These are phyloP conservation scores for Barnettozyma hawaiiensis DNA, from an alignment of 1,139 yeast genomes.

Conservation along the genomic window DNA sequence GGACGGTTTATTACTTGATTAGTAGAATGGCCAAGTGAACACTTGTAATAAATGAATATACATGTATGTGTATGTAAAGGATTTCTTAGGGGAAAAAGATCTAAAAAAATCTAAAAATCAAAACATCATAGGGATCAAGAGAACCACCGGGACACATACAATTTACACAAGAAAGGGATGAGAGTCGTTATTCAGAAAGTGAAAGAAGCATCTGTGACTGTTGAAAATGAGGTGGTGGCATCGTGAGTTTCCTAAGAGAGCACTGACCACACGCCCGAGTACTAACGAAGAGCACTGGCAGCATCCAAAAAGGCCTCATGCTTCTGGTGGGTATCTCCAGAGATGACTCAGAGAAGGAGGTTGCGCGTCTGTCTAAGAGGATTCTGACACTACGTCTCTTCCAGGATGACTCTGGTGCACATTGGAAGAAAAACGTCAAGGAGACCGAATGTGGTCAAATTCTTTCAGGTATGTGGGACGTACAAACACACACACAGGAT, in stretches of 20 bases:
- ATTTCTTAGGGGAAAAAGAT: too few species aligned
- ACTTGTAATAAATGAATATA: neutral
- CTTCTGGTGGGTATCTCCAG: constrained; percentile 79
- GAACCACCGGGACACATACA: neutral
- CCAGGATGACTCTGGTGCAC: constrained; percentile 55
- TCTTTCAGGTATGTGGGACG: constrained; percentile 35
- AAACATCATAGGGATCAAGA: too few species aligned
- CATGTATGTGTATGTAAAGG: too few species aligned
- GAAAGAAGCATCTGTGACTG: constrained; percentile 80
- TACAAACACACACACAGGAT: neutral
- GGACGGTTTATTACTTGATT: constrained; percentile 56
- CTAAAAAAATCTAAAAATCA: too few species aligned
- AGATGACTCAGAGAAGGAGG: constrained; percentile 71
- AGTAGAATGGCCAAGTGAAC: constrained; percentile 31
- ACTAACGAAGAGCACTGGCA: constrained; percentile 2
- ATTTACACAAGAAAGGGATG: constrained; percentile 39
- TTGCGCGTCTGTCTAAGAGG: constrained; percentile 61
- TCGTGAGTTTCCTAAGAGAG: constrained; percentile 39
- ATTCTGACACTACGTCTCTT: constrained; percentile 61
- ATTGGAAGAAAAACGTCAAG: constrained; percentile 52
- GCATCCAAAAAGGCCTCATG: constrained; percentile 67
- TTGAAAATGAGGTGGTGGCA: constrained; percentile 63
- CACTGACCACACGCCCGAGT: too few species aligned
- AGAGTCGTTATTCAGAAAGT: constrained; percentile 86
- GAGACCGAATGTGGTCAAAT: constrained; percentile 52